Base-by-base conservation (phyloP, 352 stramenopile species). In the Phytophthora melonis region DNA sequence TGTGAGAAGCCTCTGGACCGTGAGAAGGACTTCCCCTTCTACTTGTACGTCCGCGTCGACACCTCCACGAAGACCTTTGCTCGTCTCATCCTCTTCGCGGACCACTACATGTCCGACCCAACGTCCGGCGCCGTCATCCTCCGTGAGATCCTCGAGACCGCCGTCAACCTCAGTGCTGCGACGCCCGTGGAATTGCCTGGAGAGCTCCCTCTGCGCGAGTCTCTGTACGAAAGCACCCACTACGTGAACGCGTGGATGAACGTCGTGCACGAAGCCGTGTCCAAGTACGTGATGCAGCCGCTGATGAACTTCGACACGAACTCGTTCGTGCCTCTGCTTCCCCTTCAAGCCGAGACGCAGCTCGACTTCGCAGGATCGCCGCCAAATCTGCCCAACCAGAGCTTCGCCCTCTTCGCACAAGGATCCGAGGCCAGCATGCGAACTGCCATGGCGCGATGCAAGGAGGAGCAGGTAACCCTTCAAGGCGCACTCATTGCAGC, bases 51-150 rank as follows among this genome's bases (percentile, higher is more conserved):
- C 30, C 79, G 84, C 19, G 68, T 77, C 7, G 79, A 89, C 63
- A 75, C 54, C 50, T 75, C 77, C 13, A 80, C 75, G 0, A 68
- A 75, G 27, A 69, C 66, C 0, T 86, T 90, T 36, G 82, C 81
- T 11, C 79, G 77, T 13, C 59, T 90, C 56, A 54, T 90, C 19
- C 58, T 92, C 53, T 81, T 90, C 19, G 69, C 82, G 0, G 84
- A 92, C 53, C 80, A 88, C 56, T 90, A 87, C 78, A 92, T 92
- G 84, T 84, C 82, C 5, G 84, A 92, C 53, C 45, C 74, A 4
- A 79, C 60, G 0, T 90, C 84, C 0, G 82, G 82, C 13, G 54
- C 63, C 5, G 74, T 87, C 41, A 75, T 92, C 21, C 71, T 88
- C 10, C 71, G 83, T 52, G 68, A 83, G 16, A 65, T 89, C 19